Conservation (phyloP, 192 early-diverging fungal genomes). For the Bifiguratus adelaidae region DNA sequence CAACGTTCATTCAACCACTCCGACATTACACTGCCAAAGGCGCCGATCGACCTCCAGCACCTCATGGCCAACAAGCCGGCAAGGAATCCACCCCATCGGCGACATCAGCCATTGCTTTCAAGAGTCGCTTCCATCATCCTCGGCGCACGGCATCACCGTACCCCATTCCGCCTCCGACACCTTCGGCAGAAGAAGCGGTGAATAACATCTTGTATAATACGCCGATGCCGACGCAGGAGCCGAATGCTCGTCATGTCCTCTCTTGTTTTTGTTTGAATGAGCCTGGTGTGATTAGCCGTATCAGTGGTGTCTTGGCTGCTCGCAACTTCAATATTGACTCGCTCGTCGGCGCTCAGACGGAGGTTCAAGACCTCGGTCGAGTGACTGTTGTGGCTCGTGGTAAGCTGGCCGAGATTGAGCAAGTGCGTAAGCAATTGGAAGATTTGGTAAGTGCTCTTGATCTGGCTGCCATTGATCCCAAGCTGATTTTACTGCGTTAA, state of each 20-base stretch:
- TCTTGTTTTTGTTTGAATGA: slow-evolving; percentile 93
- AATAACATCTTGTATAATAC: slow-evolving; percentile 96
- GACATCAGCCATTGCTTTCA: slow-evolving; percentile 13
- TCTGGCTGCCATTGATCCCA: neutral
- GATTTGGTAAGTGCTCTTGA: slow-evolving; percentile 59
- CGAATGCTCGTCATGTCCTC: slow-evolving; percentile 76
- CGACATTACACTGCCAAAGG: no score
- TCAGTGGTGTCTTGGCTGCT: slow-evolving; percentile 83
- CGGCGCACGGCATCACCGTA: slow-evolving; percentile 1
- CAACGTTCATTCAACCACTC: no score
- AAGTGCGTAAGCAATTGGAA: slow-evolving; percentile 89
- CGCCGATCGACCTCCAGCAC: no score
- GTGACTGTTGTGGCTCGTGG: slow-evolving; percentile 94
- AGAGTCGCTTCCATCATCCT: slow-evolving; percentile 14
- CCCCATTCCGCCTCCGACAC: slow-evolving; percentile 26
- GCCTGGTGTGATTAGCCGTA: slow-evolving; percentile 69
- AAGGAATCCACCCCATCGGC: slow-evolving; percentile 3
- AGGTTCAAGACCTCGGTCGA: slow-evolving; percentile 83
- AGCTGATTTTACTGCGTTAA: slow-evolving; percentile 5
- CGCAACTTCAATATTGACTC: slow-evolving; percentile 97
- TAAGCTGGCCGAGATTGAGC: slow-evolving; percentile 71
- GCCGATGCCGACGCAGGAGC: slow-evolving; percentile 36
- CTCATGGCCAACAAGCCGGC: no score
- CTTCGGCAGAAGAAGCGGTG: slow-evolving; percentile 88
- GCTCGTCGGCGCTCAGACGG: slow-evolving; percentile 91